Base-by-base conservation (phyloP, 805 yeast genomes). In the Ogataea sp. region DNA sequence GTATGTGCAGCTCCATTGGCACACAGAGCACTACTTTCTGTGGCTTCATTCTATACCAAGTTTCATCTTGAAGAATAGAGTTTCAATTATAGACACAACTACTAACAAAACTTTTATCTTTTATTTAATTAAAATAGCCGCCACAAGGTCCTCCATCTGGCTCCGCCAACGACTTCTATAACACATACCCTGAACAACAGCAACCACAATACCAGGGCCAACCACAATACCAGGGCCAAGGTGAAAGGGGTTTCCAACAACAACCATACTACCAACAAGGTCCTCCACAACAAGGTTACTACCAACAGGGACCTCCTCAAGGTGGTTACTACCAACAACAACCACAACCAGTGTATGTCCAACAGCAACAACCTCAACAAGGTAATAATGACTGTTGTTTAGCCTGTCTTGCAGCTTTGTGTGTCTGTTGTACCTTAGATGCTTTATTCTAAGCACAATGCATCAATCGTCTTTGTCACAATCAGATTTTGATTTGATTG, bases 391-490 rank as follows among this genome's bases (percentile, higher is more conserved):
- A 61, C 43, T 74, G 79, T 56, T 58, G 71, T 48, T 58, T 70
- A 49, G 79, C 71, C 11, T 73, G 79, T 61, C 52, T 74, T 34
- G 78, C 73, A 18, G 77, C 73, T 20, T 40, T 73, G 53, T 74
- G 80, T 67, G 45, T 73, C 43, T 74, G 80, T 52, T 73, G 75
- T 53, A 68, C 79, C 20, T 48, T 74, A 42, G 78, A 73, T 49
- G 68, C 74, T 40, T 38, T 74, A 15, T 68, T 73, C 46, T 73
- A n/a, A n/a, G n/a, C n/a, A n/a, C n/a, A n/a, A n/a, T n/a, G n/a
- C n/a, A n/a, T n/a, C n/a, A n/a, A n/a, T n/a, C n/a, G n/a, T n/a
- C n/a, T n/a, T n/a, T n/a, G n/a, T n/a, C n/a, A n/a, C n/a, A n/a
- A n/a, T n/a, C n/a, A n/a, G n/a, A n/a, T n/a, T n/a, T n/a, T n/a